These are phyloP conservation scores for Botrytis byssoidea DNA, from an alignment of 2,329 filamentous ascomycete genomes.

Conservation along the genomic window DNA sequence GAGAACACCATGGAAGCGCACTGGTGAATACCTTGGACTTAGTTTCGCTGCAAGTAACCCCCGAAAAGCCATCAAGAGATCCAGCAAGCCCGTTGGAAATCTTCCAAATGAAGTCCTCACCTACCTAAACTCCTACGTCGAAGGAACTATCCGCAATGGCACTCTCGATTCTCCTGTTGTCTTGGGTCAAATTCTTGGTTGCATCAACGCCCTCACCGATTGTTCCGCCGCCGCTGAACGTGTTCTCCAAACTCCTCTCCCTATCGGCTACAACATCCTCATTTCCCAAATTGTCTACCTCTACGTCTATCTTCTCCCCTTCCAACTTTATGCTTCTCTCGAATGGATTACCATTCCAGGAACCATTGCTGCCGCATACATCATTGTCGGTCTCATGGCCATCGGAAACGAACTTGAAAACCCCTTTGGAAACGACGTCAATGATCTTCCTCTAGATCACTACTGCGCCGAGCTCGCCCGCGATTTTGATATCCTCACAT, in stretches of 20 bases:
- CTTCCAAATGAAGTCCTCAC: conserved; percentile 79
- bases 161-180: conserved; percentile 39
- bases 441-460: conserved; percentile 73
- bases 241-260: conserved; percentile 77
- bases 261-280: conserved; percentile 78
- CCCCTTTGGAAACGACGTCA: conserved; percentile 80
- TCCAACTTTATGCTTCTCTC: conserved; percentile 68
- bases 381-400: conserved; percentile 73
- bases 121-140: conserved; percentile 54
- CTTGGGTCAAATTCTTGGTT: conserved; percentile 30
- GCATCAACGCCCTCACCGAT: conserved; percentile 65
- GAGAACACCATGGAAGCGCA: conserved; percentile 52
- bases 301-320: conserved; percentile 77
- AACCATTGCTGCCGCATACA: conserved; percentile 70
- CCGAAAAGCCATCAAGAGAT: conserved; percentile 71
- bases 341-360: conserved; percentile 76
- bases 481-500: conserved; percentile 68
- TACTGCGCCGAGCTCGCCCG: conserved; percentile 73
- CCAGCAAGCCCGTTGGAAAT: conserved; percentile 72
- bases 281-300: conserved; percentile 86
- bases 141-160: conserved; percentile 36
- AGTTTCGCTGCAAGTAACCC: conserved; percentile 77
- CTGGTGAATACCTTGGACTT: conserved; percentile 72
- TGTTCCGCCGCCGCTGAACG: conserved; percentile 71
- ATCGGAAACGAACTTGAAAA: conserved; percentile 85